These are phyloP conservation scores for Aspergillus hancockii DNA, from an alignment of 495 filamentous ascomycete species.

Conservation along the genomic window DNA sequence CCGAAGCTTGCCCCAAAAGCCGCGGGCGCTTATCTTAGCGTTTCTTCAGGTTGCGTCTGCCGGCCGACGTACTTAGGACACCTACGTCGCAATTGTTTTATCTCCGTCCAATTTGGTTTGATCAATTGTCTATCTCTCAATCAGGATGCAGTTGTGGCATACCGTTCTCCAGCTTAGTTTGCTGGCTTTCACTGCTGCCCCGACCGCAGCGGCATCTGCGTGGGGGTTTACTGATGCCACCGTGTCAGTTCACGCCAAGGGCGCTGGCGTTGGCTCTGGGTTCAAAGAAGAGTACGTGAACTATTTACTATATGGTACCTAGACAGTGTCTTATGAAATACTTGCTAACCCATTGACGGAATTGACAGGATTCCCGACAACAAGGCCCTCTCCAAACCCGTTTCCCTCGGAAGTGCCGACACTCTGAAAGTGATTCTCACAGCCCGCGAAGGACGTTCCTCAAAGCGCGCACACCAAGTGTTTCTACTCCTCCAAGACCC, in stretches of 20 bases:
- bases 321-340: background rate
- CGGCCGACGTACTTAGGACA: constrained; percentile 2
- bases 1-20: constrained; percentile 29
- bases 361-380: constrained; percentile 60
- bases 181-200: constrained; percentile 39
- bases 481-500: constrained; percentile 81
- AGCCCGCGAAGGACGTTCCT: constrained; percentile 72
- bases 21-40: constrained; percentile 27
- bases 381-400: constrained; percentile 61
- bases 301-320: constrained; percentile 2
- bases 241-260: constrained; percentile 73
- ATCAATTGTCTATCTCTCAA: constrained; percentile 13
- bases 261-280: constrained; percentile 59
- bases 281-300: constrained; percentile 70
- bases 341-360: constrained; percentile 14
- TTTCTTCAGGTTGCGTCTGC: constrained; percentile 9
- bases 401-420: constrained; percentile 68
- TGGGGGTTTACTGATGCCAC: constrained; percentile 89
- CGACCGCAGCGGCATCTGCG: constrained; percentile 62
- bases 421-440: constrained; percentile 82
- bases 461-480: constrained; percentile 87
- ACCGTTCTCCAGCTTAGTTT: constrained; percentile 41
- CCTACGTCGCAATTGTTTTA: constrained; percentile 2
- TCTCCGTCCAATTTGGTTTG: constrained; percentile 14
- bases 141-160: constrained; percentile 46